Percentiles rank a stretch among this genome's conserved stretches.
Conservation (phyloP, 805 yeast species). For the Saccharomyces kudriavzevii region DNA sequence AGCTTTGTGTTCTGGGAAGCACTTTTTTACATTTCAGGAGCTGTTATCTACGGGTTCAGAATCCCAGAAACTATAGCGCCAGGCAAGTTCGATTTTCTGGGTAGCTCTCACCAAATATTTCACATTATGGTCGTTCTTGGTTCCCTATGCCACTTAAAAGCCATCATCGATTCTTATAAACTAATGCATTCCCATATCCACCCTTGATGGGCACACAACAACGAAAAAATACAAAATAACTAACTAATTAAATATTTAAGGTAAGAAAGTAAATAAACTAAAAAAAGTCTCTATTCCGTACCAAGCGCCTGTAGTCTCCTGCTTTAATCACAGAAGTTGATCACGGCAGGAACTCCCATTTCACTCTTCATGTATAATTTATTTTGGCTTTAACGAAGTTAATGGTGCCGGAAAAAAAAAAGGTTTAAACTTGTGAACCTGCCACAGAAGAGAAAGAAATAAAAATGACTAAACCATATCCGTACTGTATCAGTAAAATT, state of each 20-base stretch:
- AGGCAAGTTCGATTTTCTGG: conserved; percentile 58
- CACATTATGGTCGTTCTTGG: conserved; percentile 73
- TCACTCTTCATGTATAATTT: not conserved
- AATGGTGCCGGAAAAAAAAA: not conserved
- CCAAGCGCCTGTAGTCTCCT: not conserved
- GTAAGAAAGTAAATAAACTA: not conserved
- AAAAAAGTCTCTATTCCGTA: not conserved
- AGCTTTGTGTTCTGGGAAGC: conserved; percentile 65
- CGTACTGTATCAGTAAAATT: not conserved
- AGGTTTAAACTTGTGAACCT: not conserved
- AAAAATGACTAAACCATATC: not conserved
- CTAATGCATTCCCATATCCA: conserved; percentile 20
- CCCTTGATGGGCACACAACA: not conserved
- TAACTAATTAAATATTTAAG: not conserved
- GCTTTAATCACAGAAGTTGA: not conserved
- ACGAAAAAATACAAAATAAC: not conserved
- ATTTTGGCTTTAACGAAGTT: not conserved
- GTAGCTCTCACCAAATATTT: conserved; percentile 80
- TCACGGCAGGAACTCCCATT: not conserved
- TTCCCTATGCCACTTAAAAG: conserved; percentile 65
- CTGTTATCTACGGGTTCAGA: conserved; percentile 66
- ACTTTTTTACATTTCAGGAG: conserved; percentile 66
- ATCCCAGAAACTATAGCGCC: conserved; percentile 65
- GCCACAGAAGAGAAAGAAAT: not conserved
- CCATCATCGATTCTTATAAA: conserved; percentile 50